Percentiles rank a stretch among this genome's conserved stretches.
phyloP scores from a whole-genome alignment of 768 basidiomycete genomes.

The Sporobolomyces roseus region DNA sequence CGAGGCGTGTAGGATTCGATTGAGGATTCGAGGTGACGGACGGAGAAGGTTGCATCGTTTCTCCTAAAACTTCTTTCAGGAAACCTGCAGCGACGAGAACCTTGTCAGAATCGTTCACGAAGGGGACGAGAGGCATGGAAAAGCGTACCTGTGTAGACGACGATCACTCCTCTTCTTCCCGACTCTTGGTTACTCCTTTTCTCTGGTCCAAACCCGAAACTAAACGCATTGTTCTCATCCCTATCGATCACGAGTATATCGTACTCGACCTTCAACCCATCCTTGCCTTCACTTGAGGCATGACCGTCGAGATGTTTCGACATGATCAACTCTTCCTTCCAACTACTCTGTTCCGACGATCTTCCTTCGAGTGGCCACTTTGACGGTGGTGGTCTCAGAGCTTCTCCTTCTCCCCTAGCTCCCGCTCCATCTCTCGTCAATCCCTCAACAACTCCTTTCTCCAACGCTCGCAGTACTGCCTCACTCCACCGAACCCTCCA shows the following conservation, averaged over 20 bases:
- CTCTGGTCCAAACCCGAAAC: constrained; percentile 88
- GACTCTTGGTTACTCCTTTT: constrained; percentile 54
- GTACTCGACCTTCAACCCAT: constrained; percentile 78
- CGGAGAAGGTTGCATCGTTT: constrained; percentile 38
- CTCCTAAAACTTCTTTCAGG: constrained; percentile 12
- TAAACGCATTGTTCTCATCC: constrained; percentile 85
- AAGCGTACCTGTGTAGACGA: constrained; percentile 73
- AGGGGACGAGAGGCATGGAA: neutral
- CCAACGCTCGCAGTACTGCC: constrained; percentile 70
- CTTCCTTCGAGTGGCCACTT: constrained; percentile 40
- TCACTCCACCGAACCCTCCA: constrained; percentile 89
- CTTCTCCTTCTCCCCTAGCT: constrained; percentile 54
- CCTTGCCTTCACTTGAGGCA: constrained; percentile 45
- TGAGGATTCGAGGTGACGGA: constrained; percentile 34
- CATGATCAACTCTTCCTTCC: constrained; percentile 45
- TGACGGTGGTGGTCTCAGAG: constrained; percentile 53
- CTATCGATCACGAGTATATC: constrained; percentile 83
- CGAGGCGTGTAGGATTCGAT: constrained; percentile 5
- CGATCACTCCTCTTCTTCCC: constrained; percentile 65
- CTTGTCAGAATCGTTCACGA: constrained; percentile 39
- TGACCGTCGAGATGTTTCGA: constrained; percentile 50
- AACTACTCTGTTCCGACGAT: constrained; percentile 18
- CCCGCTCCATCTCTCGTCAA: constrained; percentile 43
- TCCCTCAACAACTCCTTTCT: constrained; percentile 57
- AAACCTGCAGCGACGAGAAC: neutral